Conservation (phyloP, 495 filamentous ascomycete genomes). For the Podospora pseudocomata region DNA sequence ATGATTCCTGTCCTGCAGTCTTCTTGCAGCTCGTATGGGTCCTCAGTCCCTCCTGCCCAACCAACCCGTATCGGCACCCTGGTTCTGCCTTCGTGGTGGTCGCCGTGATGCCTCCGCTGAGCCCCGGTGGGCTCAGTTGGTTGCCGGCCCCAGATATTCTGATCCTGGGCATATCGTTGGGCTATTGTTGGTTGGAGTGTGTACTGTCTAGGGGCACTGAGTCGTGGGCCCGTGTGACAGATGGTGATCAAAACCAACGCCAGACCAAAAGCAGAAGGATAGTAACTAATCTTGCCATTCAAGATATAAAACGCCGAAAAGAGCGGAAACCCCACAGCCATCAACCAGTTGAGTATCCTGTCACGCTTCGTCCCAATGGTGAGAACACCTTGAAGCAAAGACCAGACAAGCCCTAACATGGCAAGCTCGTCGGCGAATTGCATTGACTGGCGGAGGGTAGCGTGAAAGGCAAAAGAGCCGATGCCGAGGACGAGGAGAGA, state of each 20-base stretch:
- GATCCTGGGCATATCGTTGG: too few relatives aligned
- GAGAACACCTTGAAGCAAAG: constrained; percentile 50
- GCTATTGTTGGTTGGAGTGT: too few relatives aligned
- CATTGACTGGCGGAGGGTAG: constrained; percentile 50
- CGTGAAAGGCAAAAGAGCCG: constrained; percentile 51
- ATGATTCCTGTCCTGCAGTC: too few relatives aligned
- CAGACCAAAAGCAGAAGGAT: constrained; percentile 22
- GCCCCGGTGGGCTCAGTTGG: too few relatives aligned
- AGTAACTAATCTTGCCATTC: constrained; percentile 30
- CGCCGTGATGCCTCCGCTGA: too few relatives aligned
- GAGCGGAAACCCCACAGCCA: constrained; percentile 24
- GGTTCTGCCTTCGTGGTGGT: too few relatives aligned
- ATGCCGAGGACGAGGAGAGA: constrained; percentile 54
- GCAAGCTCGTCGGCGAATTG: constrained; percentile 55
- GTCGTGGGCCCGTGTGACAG: too few relatives aligned
- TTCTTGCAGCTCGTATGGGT: too few relatives aligned
- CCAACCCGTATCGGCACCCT: too few relatives aligned
- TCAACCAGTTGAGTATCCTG: constrained; percentile 27
- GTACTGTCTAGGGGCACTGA: too few relatives aligned
- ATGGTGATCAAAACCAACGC: constrained; percentile 19
- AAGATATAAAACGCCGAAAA: constrained; percentile 40
- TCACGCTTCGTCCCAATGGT: constrained; percentile 37
- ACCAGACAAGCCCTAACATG: constrained; percentile 54
- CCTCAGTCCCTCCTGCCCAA: too few relatives aligned
- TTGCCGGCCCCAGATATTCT: too few relatives aligned